A percentile compares a stretch with the other conserved stretches of the same genome.
These are phyloP conservation scores for Penicillium sp. DNA, from an alignment of 2,329 filamentous ascomycete species.

Conservation along the genomic window DNA sequence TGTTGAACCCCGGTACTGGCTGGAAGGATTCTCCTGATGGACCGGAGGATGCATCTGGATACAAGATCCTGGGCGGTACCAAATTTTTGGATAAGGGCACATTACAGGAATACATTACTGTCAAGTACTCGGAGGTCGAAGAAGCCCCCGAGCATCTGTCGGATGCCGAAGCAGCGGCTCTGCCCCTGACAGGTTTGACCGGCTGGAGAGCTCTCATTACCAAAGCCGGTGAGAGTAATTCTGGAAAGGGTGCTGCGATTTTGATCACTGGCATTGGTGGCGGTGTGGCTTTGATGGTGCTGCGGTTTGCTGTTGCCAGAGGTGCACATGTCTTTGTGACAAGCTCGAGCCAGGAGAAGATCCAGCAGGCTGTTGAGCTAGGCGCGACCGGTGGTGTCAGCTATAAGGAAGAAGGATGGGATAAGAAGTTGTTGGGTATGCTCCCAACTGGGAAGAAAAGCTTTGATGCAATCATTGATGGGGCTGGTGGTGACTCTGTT, in stretches of 20 bases:
- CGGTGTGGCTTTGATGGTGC: conserved; percentile 78
- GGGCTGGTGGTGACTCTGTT: conserved; percentile 84
- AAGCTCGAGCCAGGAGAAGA: conserved; percentile 71
- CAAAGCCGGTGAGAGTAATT: conserved; percentile 64
- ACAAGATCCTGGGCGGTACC: conserved; percentile 55
- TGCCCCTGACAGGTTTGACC: conserved; percentile 83
- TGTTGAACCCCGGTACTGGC: conserved; percentile 74
- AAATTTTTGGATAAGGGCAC: conserved; percentile 65
- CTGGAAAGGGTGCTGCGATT: conserved; percentile 64
- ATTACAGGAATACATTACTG: conserved; percentile 68
- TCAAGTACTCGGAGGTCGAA: conserved; percentile 73
- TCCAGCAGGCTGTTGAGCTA: conserved; percentile 66
- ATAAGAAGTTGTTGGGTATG: conserved; percentile 64
- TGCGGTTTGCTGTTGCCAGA: conserved; percentile 74
- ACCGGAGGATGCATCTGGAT: conserved; percentile 61
- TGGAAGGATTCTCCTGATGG: conserved; percentile 72
- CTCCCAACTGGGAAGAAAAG: conserved; percentile 65
- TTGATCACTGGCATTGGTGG: conserved; percentile 90
- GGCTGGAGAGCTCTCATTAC: conserved; percentile 82
- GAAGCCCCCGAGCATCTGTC: conserved; percentile 70
- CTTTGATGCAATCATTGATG: conserved; percentile 83
- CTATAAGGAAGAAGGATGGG: conserved; percentile 79
- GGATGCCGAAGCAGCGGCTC: conserved; percentile 72
- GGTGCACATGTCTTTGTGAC: conserved; percentile 81
- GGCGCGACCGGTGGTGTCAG: conserved; percentile 79